phyloP scores from a whole-genome alignment of 1,284 basidiomycete species.

The Fomitiporia mediterranea region DNA sequence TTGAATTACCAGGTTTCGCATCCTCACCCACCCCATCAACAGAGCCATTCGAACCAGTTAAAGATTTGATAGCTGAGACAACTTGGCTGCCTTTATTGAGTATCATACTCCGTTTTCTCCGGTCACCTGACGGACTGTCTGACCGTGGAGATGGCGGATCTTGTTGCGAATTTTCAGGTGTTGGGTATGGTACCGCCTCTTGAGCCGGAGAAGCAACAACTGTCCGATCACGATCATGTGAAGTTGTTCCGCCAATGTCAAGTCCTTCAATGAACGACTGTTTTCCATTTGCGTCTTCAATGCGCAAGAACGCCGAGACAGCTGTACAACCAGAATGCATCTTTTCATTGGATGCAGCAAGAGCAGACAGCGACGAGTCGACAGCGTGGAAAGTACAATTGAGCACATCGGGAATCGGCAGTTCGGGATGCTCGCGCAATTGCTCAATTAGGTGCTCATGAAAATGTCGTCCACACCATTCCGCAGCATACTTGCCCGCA shows the following conservation, averaged over 20 bases:
- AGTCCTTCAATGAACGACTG: conserved; percentile 52
- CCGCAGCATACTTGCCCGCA: conserved; percentile 96
- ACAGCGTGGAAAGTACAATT: conserved; percentile 94
- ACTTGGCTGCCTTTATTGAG: conserved; percentile 10
- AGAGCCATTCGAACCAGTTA: background rate
- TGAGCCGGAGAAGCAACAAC: background rate
- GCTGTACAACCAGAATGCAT: conserved; percentile 98
- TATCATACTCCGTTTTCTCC: conserved; percentile 2
- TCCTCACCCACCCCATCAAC: background rate
- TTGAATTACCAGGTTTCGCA: conserved; percentile 4
- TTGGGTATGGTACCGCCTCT: conserved; percentile 10
- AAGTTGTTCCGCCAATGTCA: conserved; percentile 3
- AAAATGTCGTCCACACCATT: conserved; percentile 98
- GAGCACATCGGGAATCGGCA: conserved; percentile 81
- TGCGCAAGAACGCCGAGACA: conserved; percentile 94
- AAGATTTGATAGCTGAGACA: conserved; percentile 11
- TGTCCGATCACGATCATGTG: conserved; percentile 1
- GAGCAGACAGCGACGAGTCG: conserved; percentile 74
- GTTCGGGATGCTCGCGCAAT: conserved; percentile 44
- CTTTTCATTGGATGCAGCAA: conserved; percentile 84
- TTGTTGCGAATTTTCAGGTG: conserved; percentile 3
- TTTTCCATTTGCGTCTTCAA: conserved; percentile 74
- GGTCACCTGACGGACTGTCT: conserved; percentile 24
- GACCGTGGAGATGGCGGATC: conserved; percentile 11
- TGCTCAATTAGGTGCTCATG: conserved; percentile 68